These are phyloP conservation scores for Hypoxylon fragiforme DNA, from an alignment of 495 filamentous ascomycete genomes.

Conservation along the genomic window DNA sequence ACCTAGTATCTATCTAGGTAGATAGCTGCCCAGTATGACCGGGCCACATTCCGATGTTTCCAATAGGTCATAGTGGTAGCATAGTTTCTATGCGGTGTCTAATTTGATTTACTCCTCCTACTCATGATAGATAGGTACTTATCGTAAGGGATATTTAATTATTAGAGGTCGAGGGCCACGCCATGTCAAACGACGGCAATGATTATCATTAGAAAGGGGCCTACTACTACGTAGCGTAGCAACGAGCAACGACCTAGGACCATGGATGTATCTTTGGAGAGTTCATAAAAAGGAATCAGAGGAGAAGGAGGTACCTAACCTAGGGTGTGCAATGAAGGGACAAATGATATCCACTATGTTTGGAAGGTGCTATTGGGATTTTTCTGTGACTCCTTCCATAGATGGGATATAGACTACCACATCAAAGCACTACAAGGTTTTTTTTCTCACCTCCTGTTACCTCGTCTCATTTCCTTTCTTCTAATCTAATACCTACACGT, in stretches of 20 bases:
- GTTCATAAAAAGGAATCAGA: not conserved
- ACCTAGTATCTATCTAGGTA: constrained; percentile 2
- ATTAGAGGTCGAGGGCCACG: constrained; percentile 13
- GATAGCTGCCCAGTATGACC: too few relatives aligned
- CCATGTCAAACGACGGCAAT: constrained; percentile 12
- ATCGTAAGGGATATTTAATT: constrained; percentile 7
- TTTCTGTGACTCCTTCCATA: constrained; percentile 23
- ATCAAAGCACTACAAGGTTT: too few relatives aligned
- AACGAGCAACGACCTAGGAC: too few relatives aligned
- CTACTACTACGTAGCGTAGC: too few relatives aligned
- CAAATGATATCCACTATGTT: constrained; percentile 25
- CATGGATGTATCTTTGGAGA: too few relatives aligned
- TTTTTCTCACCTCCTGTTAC: too few relatives aligned
- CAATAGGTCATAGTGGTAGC: constrained; percentile 17
- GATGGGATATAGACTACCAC: constrained; percentile 28
- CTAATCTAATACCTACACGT: too few relatives aligned
- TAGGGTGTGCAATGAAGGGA: too few relatives aligned
- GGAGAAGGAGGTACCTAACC: too few relatives aligned
- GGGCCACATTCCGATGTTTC: constrained; percentile 1
- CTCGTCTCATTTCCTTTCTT: not conserved
- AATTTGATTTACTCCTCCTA: not conserved
- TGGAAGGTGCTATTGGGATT: constrained; percentile 27
- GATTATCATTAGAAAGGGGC: too few relatives aligned
- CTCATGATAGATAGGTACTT: constrained; percentile 22
- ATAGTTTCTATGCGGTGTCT: constrained; percentile 1